Evolutionary conservation across 2,329 filamentous ascomycete genomes (phyloP).

Genomic region (Beauveria sp.): DNA sequence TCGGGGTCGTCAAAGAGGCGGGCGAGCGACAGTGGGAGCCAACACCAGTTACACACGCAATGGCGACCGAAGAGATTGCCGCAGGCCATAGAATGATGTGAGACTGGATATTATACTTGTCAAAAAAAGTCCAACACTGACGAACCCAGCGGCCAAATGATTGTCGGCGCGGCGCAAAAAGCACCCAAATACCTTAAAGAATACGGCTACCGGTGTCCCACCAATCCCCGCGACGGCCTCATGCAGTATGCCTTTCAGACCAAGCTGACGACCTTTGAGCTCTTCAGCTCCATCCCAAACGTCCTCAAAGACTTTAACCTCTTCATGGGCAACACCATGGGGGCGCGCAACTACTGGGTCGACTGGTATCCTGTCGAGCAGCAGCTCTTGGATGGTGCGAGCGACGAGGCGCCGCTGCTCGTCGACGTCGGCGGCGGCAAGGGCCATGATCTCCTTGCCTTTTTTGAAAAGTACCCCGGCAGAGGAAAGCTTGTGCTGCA

Average conservation of each 20-base stretch:
- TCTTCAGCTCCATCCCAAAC: background rate
- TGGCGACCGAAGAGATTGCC: conserved; percentile 2
- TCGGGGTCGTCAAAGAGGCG: background rate
- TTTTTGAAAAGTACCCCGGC: conserved; percentile 18
- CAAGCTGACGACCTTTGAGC: background rate
- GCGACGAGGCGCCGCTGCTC: conserved; percentile 15
- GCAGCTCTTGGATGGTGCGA: conserved; percentile 18
- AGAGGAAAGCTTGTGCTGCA: conserved; percentile 21
- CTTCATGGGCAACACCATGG: conserved; percentile 3
- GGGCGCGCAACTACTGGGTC: background rate
- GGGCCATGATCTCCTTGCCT: conserved; percentile 23
- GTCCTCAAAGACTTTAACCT: background rate
- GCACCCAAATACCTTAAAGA: background rate
- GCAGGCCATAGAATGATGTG: conserved; percentile 8
- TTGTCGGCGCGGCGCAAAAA: conserved; percentile 5
- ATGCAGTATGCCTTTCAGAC: conserved; percentile 2
- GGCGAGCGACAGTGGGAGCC: background rate
- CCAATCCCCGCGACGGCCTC: background rate
- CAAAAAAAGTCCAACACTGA: no score
- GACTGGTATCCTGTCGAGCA: conserved; percentile 19
- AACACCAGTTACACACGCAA: conserved; percentile 4
- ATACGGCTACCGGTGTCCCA: background rate
- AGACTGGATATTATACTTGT: background rate
- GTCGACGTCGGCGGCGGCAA: conserved; percentile 24
- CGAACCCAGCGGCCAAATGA: background rate